These are phyloP conservation scores for Larix sibirica DNA, from an alignment of 83 land plant genomes.

Conservation along the genomic window DNA sequence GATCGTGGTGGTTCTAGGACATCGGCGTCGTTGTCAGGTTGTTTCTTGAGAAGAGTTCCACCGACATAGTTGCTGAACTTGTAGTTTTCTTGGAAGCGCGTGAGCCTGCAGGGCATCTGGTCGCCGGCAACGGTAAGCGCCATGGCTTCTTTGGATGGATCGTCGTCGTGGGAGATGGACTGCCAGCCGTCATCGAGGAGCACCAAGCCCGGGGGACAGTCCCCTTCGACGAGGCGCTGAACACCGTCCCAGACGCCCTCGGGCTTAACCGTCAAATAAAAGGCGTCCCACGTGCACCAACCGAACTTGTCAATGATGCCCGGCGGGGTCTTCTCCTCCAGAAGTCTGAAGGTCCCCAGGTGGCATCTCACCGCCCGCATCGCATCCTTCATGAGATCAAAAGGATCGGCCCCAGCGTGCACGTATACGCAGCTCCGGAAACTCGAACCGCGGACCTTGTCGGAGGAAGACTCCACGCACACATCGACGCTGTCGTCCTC, in stretches of 20 bases:
- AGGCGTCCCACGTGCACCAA: conserved; percentile 93
- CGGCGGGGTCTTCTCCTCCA: conserved; percentile 68
- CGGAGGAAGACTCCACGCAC: conserved; percentile 72
- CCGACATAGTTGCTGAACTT: conserved; percentile 51
- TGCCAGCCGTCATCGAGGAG: conserved; percentile 87
- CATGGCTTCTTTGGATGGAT: conserved; percentile 54
- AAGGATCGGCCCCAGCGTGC: conserved; percentile 65
- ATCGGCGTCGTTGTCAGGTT: background rate
- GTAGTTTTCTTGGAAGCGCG: conserved; percentile 57
- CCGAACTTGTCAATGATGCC: conserved; percentile 48
- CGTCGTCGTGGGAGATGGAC: conserved; percentile 55
- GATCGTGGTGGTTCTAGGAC: background rate
- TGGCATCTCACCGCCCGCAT: conserved; percentile 46
- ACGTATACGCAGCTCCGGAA: conserved; percentile 50
- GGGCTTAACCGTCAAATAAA: conserved; percentile 64
- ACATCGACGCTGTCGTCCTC: conserved; percentile 40
- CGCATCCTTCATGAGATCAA: conserved; percentile 54
- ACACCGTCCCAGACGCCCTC: conserved; percentile 64
- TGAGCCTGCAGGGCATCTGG: conserved; percentile 74
- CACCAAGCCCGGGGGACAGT: conserved; percentile 68
- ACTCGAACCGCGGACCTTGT: conserved; percentile 23
- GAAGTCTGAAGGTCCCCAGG: conserved; percentile 57
- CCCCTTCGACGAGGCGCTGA: conserved; percentile 46
- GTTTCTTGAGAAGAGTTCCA: background rate
- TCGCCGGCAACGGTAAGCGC: conserved; percentile 53